Base-by-base conservation (phyloP, 495 filamentous ascomycete genomes). In the Bathelium albidoporum region DNA sequence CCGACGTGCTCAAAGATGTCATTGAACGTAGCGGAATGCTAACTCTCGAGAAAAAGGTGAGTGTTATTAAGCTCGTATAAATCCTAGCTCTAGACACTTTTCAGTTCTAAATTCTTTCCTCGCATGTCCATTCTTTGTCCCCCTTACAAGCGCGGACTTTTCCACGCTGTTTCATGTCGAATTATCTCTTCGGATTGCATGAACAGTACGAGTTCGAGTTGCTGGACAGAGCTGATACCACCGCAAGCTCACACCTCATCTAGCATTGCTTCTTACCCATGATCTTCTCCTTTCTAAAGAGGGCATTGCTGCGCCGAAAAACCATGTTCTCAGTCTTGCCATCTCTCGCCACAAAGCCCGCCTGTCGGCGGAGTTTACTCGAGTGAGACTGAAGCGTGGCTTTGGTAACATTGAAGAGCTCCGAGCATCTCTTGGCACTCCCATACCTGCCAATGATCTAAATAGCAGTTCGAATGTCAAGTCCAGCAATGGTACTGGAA, bases 201-300 rank as follows among this genome's bases (percentile, higher is more conserved):
- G n/a, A n/a, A n/a, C n/a, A n/a, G n/a, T n/a, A n/a, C n/a, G n/a
- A 61, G 2, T 34, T 36, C 28, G 2, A 11, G 39, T 31, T 20
- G 31, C 14, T 4, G 52, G 14, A n/a, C 29, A 26, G 76, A 72
- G 81, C 76, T 79, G 75, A 80, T 73, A 49, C 22, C 66, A 55
- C 62, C 65, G 41, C 24, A 76, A 96, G 91, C 81, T 98, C 59
- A 87, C 86, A 7, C 92, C 94, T 1, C 74, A 85, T 16, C 79
- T 97, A 16, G 83, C 93, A 18, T 78, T 97, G 2, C 82, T 96
- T 24, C 83, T 98, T 0, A 82, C 86, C 1, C 91, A 98, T 74
- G 95, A 98, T 67, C 84, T 91, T 59, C 79, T 98, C 2, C 76
- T 97, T 24, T 79, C 88, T 29, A 93, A 89, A 70, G 77, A 79